Base-by-base conservation (phyloP, 108 stramenopile species). In the Nitzschia inconspicua region DNA sequence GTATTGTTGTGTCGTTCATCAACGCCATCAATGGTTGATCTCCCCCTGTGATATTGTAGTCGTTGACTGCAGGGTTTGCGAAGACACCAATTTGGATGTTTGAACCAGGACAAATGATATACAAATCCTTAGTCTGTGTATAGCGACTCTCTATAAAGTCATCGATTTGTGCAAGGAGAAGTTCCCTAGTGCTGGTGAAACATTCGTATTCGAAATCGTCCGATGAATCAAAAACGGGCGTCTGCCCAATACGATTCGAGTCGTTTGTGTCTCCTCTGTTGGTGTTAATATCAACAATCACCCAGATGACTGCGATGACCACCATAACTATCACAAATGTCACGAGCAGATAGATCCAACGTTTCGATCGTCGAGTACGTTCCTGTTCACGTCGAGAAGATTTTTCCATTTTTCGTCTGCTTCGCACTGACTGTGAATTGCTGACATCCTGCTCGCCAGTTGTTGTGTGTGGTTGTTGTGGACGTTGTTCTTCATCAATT, bases 101-200 rank as follows among this genome's bases (percentile, higher is more conserved):
- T 6, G 60, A 48, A 23, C 48, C 36, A 4, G 60, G 60, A 48
- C 60, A 61, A 7, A 61, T 47, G 30, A 61, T 22, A 23, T 48
- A 61, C 7, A 36, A 1, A 3, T 34, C 32, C 0, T 24, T 14
- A 5, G 7, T 20, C 4, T 8, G n/a, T 36, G 25, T 20, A n/a
- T n/a, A n/a, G n/a, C n/a, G n/a, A n/a, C n/a, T n/a, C n/a, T n/a
- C n/a, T n/a, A n/a, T n/a, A n/a, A n/a, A n/a, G 8, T 36, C 34
- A 6, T 25, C 6, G 6, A 47, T 9, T 34, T 61, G 60, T 1
- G 60, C 46, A 1, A 11, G n/a, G 28, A 61, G 29, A 48, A 61
- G 47, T 10, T 61, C 60, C 47, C 7, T 5, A 10, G 31, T 48
- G 23, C 60, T 34, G 32, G 60, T 48, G 42, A 42, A 61, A 24